Evolutionary conservation across 2,329 filamentous ascomycete genomes (phyloP), one percentile per base, ranked within the genome.

Genomic region (Fusarium sp.): DNA sequence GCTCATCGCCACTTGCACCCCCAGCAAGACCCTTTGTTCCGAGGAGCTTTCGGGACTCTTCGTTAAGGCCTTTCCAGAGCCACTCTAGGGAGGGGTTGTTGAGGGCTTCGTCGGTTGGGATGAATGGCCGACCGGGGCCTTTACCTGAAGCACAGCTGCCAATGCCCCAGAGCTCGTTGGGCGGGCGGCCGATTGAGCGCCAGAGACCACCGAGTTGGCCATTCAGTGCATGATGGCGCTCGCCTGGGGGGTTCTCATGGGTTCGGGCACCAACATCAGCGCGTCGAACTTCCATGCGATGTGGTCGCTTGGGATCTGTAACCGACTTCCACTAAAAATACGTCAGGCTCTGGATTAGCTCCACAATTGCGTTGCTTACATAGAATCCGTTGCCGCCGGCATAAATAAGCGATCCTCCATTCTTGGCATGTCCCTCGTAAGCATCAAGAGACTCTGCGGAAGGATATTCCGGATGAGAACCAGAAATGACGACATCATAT

Each of bases 321-420:
- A 45, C 44, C 2, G 44, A 45, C 5, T 45, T 45, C 44, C 44
- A 26, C 44, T 45, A 6, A 4, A 44, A 4, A 1, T 9, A 6
- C 3, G 11, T 26, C 11, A 45, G 42, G 42, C 24, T 18, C 18
- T 9, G 24, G 18, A 13, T 13, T 1, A 18, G 7, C 13, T 20
- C 0, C 5, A 20, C 0, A n/a, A 45, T 26, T 1, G 3, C 6
- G 17, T 1, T 26, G 12, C 24, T 13, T 6, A 45, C 44, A 20
- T 45, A 45, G 18, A 45, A 45, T 0, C 24, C 44, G 7, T 45
- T 45, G 0, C 44, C 24, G 4, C 44, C 44, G 2, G 44, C 44
- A 45, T 45, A 45, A 10, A 45, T 45, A 0, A 45, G 44, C 0
- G 44, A 26, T 14, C 44, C 44, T 26, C 44, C 44, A 20, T 45